Conservation (phyloP, 371 early-diverging fungal genomes). For the Rhizomucor miehei region DNA sequence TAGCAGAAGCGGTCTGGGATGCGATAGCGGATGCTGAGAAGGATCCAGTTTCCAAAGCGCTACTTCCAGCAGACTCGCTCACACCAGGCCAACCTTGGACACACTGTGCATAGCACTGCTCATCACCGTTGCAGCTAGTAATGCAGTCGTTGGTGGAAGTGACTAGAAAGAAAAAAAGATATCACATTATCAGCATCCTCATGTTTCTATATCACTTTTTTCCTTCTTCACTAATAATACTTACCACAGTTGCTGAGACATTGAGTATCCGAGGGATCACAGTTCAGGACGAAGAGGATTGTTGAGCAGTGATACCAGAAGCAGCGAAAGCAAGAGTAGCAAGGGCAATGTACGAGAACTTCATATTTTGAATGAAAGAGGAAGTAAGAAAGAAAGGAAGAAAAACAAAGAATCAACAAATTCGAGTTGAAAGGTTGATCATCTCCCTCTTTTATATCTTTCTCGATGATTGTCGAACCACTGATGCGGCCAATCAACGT, state of each 20-base stretch:
- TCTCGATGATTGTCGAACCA: no score
- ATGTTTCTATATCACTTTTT: no score
- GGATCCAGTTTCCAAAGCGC: neutral
- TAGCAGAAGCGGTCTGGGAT: conserved; percentile 1
- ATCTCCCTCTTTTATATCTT: no score
- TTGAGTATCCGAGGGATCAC: conserved; percentile 9
- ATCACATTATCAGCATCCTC: neutral
- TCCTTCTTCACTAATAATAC: neutral
- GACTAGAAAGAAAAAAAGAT: neutral
- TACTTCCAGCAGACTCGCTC: conserved; percentile 1
- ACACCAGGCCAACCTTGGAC: conserved; percentile 17
- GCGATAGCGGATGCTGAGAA: neutral
- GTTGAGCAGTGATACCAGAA: conserved; percentile 3
- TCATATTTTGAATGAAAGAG: no score
- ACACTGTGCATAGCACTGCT: conserved; percentile 8
- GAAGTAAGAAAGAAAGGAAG: no score
- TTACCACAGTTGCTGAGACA: conserved; percentile 12
- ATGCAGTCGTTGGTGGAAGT: conserved; percentile 13
- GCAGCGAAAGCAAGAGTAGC: conserved; percentile 4
- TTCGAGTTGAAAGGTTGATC: no score
- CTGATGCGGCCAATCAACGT: no score
- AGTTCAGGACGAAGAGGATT: conserved; percentile 6
- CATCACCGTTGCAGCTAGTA: conserved; percentile 6
- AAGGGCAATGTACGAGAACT: conserved; percentile 9
- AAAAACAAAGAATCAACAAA: no score